These are phyloP conservation scores for Aspergillus sp. DNA, from an alignment of 2,329 filamentous ascomycete species.

Conservation along the genomic window DNA sequence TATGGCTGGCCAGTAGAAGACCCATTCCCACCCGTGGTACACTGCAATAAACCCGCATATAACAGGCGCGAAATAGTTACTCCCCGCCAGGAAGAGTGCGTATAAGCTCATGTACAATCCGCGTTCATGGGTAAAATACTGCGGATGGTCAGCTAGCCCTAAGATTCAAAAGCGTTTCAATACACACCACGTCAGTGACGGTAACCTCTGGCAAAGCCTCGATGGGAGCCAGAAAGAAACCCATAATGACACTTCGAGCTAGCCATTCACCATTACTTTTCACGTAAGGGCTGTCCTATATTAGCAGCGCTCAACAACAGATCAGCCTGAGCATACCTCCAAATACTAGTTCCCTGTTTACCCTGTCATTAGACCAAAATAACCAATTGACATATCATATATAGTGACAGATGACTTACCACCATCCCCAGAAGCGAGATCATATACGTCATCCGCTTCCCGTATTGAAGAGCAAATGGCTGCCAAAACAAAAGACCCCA, in stretches of 20 bases:
- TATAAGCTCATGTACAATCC: conserved; percentile 44
- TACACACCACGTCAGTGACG: conserved; percentile 43
- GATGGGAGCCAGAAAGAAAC: conserved; percentile 43
- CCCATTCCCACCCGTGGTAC: conserved; percentile 49
- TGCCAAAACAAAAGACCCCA: conserved; percentile 51
- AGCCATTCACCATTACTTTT: conserved; percentile 40
- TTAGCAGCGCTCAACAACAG: background rate
- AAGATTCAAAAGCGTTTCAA: background rate
- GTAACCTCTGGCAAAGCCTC: conserved; percentile 43
- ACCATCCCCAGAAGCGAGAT: conserved; percentile 33
- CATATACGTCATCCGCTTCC: conserved; percentile 38
- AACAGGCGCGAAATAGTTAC: conserved; percentile 46
- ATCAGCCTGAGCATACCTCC: conserved; percentile 27
- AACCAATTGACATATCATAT: background rate
- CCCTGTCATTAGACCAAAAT: background rate
- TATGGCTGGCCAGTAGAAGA: conserved; percentile 54
- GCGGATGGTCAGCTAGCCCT: background rate
- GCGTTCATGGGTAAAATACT: conserved; percentile 46
- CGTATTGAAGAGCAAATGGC: conserved; percentile 47
- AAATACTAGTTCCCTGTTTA: conserved; percentile 27
- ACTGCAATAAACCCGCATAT: conserved; percentile 50
- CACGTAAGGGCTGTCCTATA: conserved; percentile 28
- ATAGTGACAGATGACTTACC: conserved; percentile 20
- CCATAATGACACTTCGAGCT: conserved; percentile 36
- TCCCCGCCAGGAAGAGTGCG: conserved; percentile 41